Evolutionary conservation across 1,284 basidiomycete species (phyloP).

Genomic region (Inonotus obliquus): DNA sequence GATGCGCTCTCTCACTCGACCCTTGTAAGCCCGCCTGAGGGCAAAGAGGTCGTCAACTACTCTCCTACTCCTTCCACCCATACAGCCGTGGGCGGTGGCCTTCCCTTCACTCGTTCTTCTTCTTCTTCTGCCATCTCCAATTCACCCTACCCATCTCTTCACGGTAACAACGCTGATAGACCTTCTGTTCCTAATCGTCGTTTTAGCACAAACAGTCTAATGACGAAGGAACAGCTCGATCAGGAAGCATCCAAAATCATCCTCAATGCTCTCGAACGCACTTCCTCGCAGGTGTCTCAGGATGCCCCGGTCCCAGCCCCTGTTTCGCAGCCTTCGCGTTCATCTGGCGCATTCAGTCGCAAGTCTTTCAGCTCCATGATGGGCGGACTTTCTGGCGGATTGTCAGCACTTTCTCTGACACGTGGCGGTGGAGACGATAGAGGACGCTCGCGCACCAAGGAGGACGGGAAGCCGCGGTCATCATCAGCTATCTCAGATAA

Average conservation of each 20-base stretch:
- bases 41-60: constrained; percentile 13
- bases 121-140: constrained; percentile 11
- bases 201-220: constrained; percentile 12
- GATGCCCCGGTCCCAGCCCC: constrained; percentile 20
- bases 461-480: constrained; percentile 44
- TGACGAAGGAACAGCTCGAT: constrained; percentile 35
- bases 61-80: constrained; percentile 1
- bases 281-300: constrained; percentile 29
- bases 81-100: constrained; percentile 11
- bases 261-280: constrained; percentile 47
- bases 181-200: constrained; percentile 14
- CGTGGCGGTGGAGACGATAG: constrained; percentile 40
- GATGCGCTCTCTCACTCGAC: neutral
- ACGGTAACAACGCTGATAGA: constrained; percentile 6
- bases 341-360: constrained; percentile 49
- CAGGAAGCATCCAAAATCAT: constrained; percentile 36
- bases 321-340: constrained; percentile 25
- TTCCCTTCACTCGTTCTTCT: constrained; percentile 17
- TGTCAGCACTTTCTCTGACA: constrained; percentile 55
- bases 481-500: constrained; percentile 38
- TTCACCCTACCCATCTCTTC: constrained; percentile 10
- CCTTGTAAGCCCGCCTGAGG: constrained; percentile 16
- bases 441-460: constrained; percentile 25
- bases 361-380: constrained; percentile 68
- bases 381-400: constrained; percentile 50